Evolutionary conservation across 1,284 basidiomycete species (phyloP).

Genomic region (Xerocomus minutiporus): DNA sequence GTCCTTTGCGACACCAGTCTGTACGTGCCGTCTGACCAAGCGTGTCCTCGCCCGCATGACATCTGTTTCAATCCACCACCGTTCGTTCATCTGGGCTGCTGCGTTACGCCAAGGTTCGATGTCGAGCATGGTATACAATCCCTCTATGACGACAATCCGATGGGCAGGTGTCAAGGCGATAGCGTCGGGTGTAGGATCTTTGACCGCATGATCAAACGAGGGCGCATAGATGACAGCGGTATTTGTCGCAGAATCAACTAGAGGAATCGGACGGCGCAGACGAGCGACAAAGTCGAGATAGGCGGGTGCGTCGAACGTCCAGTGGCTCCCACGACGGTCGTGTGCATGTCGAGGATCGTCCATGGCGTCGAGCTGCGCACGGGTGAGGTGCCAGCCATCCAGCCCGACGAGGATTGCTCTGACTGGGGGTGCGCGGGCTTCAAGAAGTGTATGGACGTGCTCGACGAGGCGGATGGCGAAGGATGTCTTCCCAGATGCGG

Average conservation of each 20-base stretch:
- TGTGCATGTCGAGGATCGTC: slow-evolving; percentile 70
- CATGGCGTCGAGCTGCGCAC: slow-evolving; percentile 62
- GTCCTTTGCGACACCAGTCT: slow-evolving; percentile 68
- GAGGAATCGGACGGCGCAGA: slow-evolving; percentile 43
- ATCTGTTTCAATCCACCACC: slow-evolving; percentile 73
- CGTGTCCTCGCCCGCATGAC: slow-evolving; percentile 57
- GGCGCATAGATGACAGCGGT: slow-evolving; percentile 51
- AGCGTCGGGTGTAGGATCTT: slow-evolving; percentile 56
- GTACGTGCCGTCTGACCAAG: slow-evolving; percentile 70
- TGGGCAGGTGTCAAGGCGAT: slow-evolving; percentile 58
- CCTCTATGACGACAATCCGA: slow-evolving; percentile 79
- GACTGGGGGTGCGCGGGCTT: background rate
- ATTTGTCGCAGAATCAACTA: background rate
- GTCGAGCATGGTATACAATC: slow-evolving; percentile 75
- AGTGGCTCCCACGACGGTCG: slow-evolving; percentile 67
- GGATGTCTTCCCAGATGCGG: slow-evolving; percentile 81
- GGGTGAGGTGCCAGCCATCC: slow-evolving; percentile 83
- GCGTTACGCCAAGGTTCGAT: slow-evolving; percentile 71
- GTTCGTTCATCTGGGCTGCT: slow-evolving; percentile 66
- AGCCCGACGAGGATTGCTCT: slow-evolving; percentile 62
- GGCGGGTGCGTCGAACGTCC: slow-evolving; percentile 62
- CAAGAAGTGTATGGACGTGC: slow-evolving; percentile 25
- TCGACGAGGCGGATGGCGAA: slow-evolving; percentile 56
- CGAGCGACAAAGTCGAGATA: slow-evolving; percentile 64
- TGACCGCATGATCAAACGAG: slow-evolving; percentile 71